Evolutionary conservation across 441 rosid species (phyloP), one percentile per base, ranked within the genome.

Genomic region (Populus tomentosa): DNA sequence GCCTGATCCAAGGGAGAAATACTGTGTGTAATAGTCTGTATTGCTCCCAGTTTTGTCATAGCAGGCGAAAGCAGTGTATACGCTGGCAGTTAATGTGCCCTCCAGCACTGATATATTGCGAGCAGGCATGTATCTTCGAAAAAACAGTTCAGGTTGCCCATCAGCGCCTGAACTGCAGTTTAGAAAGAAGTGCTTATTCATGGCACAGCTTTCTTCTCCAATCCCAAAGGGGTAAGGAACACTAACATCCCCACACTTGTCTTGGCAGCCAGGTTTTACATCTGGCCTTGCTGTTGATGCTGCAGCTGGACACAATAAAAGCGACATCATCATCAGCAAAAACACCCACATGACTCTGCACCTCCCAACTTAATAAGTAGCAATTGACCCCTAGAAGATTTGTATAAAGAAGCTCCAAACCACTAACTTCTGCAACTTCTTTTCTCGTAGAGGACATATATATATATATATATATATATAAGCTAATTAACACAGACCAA

Each of bases 211-310:
- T 10, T 0, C 1, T 10, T 63, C 10, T 0, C 1, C 3, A 26
- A 63, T 63, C 30, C 76, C 76, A 23, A 73, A 62, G 2, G 76
- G 76, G 76, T 73, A 63, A 16, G 68, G 75, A 61, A 61, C 67
- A 10, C 26, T 26, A 33, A 72, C 32, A 61, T 72, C 7, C 28
- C 67, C 68, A 14, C 75, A 61, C 26, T 21, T 61, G 0, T 61
- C 23, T 7, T 5, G 50, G 38, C 75, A 72, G 35, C 4, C 53
- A 30, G 75, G 42, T 61, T 18, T 11, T 53, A 1, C 10, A 9
- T 0, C 66, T 56, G 75, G 0, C 1, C 21, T 20, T 32, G 59
- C 59, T 33, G 40, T 28, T 13, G n/a, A 5, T n/a, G 21, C 7
- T 35, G 36, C 36, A 4, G 7, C 3, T 28, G 30, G 30, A 28